A percentile compares a stretch with the other conserved stretches of the same genome.
phyloP scores from a whole-genome alignment of 768 basidiomycete genomes.

The Podaxis sp. region DNA sequence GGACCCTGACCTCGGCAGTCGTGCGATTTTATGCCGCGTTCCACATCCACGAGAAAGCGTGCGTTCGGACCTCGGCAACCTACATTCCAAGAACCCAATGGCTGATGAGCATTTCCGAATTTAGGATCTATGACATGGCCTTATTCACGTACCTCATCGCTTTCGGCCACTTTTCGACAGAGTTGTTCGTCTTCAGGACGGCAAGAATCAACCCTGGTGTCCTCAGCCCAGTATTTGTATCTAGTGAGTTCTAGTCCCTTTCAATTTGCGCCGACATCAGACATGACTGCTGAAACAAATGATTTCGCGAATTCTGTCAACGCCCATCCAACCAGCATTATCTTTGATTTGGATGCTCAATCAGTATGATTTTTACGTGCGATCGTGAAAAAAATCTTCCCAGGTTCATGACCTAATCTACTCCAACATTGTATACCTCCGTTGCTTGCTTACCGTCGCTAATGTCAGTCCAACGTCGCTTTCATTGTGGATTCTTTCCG shows the following conservation, averaged over 20 bases:
- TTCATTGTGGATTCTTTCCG: neutral
- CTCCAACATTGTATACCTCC: neutral
- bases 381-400: conserved; percentile 17
- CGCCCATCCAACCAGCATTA: conserved; percentile 40
- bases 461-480: neutral
- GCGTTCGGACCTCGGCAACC: conserved; percentile 26
- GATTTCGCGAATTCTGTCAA: conserved; percentile 17
- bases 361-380: conserved; percentile 81
- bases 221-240: conserved; percentile 78
- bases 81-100: neutral
- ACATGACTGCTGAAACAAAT: conserved; percentile 3
- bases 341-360: conserved; percentile 84
- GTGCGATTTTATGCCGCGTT: conserved; percentile 90
- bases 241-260: conserved; percentile 55
- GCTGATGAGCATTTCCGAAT: conserved; percentile 15
- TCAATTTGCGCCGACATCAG: neutral
- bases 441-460: neutral
- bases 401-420: neutral
- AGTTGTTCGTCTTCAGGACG: conserved; percentile 80
- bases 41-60: conserved; percentile 83
- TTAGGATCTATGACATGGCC: conserved; percentile 87
- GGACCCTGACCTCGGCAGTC: conserved; percentile 85
- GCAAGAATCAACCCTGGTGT: conserved; percentile 60
- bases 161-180: conserved; percentile 85
- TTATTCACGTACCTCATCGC: conserved; percentile 88